phyloP scores from a whole-genome alignment of 345 rosid species.

The Passiflora organensis region DNA sequence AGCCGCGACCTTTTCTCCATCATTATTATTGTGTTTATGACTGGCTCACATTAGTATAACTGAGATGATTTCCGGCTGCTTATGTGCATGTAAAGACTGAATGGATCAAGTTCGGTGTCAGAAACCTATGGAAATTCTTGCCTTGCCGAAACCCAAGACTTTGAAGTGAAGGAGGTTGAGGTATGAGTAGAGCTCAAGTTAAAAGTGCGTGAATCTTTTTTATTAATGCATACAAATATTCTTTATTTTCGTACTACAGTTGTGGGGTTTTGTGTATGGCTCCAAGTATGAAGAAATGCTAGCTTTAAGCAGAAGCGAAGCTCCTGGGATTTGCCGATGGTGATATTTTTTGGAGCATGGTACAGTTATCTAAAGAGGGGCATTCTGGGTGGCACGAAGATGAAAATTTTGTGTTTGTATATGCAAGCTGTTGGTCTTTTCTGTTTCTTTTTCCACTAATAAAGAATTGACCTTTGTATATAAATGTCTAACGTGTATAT shows the following conservation, averaged over 20 bases:
- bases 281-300: constrained; percentile 83
- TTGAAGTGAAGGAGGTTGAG: constrained; percentile 90
- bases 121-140: constrained; percentile 93
- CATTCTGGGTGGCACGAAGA: no score
- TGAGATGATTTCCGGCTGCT: not conserved
- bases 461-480: no score
- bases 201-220: not conserved
- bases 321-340: constrained; percentile 83
- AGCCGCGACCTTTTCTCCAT: constrained; percentile 19
- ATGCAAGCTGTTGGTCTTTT: no score
- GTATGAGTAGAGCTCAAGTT: constrained; percentile 30
- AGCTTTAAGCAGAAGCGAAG: constrained; percentile 53
- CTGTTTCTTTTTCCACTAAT: no score
- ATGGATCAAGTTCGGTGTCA: constrained; percentile 85
- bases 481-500: no score
- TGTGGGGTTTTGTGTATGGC: constrained; percentile 88
- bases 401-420: no score
- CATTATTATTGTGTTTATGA: not conserved
- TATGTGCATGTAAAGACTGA: constrained; percentile 37
- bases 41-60: not conserved
- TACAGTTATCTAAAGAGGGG: no score
- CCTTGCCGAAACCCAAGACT: constrained; percentile 72
- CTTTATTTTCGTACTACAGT: constrained; percentile 33
- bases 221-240: not conserved
- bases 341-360: no score